phyloP scores from a whole-genome alignment of 805 yeast species.

The Candida morakotiae region DNA sequence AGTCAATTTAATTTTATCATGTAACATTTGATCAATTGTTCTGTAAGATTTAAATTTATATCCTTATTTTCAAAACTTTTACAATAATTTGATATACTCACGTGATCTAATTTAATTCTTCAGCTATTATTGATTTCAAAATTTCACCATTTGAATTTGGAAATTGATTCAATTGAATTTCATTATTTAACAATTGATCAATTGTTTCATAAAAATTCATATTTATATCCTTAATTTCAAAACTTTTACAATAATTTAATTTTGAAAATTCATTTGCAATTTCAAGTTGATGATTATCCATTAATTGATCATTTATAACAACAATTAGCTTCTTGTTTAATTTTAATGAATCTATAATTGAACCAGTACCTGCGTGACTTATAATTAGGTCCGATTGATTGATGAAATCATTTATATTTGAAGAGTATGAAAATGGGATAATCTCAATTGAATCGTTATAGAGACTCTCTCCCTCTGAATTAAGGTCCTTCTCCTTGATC shows the following conservation, averaged over 20 bases:
- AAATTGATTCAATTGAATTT: constrained; percentile 4
- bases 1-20: constrained; percentile 4
- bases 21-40: constrained; percentile 5
- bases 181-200: constrained; percentile 4
- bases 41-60: neutral
- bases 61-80: constrained; percentile 6
- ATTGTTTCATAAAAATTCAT: constrained; percentile 2
- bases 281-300: constrained; percentile 85
- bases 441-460: constrained; percentile 11
- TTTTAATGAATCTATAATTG: constrained; percentile 75
- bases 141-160: constrained; percentile 5
- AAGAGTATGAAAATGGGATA: constrained; percentile 25
- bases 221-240: constrained; percentile 2
- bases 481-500: constrained; percentile 11
- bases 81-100: constrained; percentile 7
- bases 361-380: constrained; percentile 92
- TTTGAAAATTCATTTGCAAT: constrained; percentile 44
- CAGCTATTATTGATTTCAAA: constrained; percentile 6
- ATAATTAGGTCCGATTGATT: constrained; percentile 54
- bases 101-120: constrained; percentile 6
- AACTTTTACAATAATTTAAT: constrained; percentile 8
- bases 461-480: constrained; percentile 4
- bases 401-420: constrained; percentile 34
- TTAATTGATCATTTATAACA: constrained; percentile 65
- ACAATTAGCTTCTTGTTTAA: constrained; percentile 55